Evolutionary conservation across 208 protist genomes (phyloP).

Genomic region (Trypanosoma lewisi): DNA sequence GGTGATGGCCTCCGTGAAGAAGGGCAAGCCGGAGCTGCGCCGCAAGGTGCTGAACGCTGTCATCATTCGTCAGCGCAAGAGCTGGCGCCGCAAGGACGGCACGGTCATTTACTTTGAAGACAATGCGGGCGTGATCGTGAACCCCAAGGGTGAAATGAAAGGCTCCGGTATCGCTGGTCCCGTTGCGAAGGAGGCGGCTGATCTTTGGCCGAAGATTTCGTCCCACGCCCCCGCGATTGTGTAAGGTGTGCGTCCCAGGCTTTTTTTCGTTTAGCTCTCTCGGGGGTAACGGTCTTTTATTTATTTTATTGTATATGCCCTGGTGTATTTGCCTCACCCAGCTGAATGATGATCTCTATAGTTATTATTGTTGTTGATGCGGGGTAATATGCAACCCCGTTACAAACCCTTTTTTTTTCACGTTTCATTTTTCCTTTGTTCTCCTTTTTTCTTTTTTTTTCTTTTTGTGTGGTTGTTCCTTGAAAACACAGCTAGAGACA

Average conservation of each 20-base stretch:
- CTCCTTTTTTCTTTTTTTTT: slow-evolving; percentile 5
- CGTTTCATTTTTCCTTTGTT: not conserved
- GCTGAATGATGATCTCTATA: no score
- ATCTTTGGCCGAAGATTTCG: slow-evolving; percentile 99
- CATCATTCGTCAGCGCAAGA: slow-evolving; percentile 99
- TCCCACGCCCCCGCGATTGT: slow-evolving; percentile 93
- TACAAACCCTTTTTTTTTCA: not conserved
- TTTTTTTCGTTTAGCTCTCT: not conserved
- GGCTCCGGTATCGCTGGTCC: slow-evolving; percentile 99
- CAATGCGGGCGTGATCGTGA: slow-evolving; percentile 99
- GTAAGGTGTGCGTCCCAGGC: not conserved
- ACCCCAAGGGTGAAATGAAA: slow-evolving; percentile 99
- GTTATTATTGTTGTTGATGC: no score
- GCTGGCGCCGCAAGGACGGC: slow-evolving; percentile 98
- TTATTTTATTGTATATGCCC: not conserved
- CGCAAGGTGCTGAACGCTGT: slow-evolving; percentile 99
- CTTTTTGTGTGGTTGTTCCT: not conserved
- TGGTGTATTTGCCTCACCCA: no score
- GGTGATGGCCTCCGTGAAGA: slow-evolving; percentile 99
- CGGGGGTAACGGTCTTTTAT: not conserved
- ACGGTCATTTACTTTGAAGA: slow-evolving; percentile 99
- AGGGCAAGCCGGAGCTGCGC: slow-evolving; percentile 99
- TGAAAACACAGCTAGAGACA: slow-evolving; percentile 26
- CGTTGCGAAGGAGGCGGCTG: slow-evolving; percentile 99
- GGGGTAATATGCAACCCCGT: not conserved